phyloP scores from a whole-genome alignment of 2,329 filamentous ascomycete genomes.

The Fusarium foetens region DNA sequence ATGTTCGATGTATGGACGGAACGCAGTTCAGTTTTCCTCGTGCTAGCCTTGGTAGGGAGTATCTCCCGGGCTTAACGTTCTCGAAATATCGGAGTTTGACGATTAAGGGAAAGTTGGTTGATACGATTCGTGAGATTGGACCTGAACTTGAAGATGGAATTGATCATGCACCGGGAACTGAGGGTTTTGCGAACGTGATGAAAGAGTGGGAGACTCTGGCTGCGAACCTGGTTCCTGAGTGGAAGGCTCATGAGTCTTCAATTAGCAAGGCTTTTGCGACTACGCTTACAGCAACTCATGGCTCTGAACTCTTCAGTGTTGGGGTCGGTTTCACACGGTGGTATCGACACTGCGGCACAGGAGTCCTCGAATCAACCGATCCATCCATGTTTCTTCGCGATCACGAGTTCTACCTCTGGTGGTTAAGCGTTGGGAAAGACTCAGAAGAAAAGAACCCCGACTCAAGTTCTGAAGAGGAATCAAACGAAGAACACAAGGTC shows the following conservation, averaged over 20 bases:
- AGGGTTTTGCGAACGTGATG: not conserved
- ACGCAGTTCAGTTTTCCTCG: not conserved
- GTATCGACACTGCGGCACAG: conserved; percentile 21
- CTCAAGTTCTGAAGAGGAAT: fast-evolving
- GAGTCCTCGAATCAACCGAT: not conserved
- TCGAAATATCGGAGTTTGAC: not conserved
- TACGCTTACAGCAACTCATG: not conserved
- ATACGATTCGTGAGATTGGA: not conserved
- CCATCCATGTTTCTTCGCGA: conserved; percentile 2
- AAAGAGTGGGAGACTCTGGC: conserved; percentile 2
- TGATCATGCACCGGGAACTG: not conserved
- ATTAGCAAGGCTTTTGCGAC: not conserved
- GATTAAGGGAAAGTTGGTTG: conserved; percentile 9
- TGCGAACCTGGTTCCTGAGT: not conserved
- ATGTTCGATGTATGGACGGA: not conserved
- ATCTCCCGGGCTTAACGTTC: not conserved
- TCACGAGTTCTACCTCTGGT: conserved; percentile 23
- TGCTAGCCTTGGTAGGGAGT: fast-evolving
- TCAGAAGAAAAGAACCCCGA: fast-evolving
- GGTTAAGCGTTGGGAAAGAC: not conserved
- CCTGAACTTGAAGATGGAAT: not conserved
- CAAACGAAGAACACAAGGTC: fast-evolving
- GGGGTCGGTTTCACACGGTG: not conserved
- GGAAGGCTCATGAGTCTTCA: not conserved
- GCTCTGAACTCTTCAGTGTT: fast-evolving